Evolutionary conservation across 331 rosid species (phyloP).

Genomic region (Quercus lobata): DNA sequence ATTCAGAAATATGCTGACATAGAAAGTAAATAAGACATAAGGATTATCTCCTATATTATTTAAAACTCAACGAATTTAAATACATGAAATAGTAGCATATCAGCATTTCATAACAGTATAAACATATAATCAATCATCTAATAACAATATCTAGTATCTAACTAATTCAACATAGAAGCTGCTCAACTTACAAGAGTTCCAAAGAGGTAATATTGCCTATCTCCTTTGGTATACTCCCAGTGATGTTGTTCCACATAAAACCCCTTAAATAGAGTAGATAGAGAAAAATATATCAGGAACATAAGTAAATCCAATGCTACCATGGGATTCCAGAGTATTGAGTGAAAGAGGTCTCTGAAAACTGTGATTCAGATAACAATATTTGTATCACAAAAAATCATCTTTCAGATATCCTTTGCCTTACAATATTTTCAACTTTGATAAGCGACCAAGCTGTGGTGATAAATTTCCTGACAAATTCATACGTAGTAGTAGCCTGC

Average conservation of each 20-base stretch:
- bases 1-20: not conserved
- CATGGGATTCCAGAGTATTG: not conserved
- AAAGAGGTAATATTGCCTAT: conserved; percentile 41
- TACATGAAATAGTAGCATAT: not conserved
- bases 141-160: not conserved
- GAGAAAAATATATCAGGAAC: not conserved
- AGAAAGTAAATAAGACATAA: not conserved
- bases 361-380: not conserved
- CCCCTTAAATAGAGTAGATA: conserved; percentile 29
- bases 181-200: conserved; percentile 39
- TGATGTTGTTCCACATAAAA: conserved; percentile 50
- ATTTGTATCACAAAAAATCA: not conserved
- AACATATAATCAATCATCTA: no score
- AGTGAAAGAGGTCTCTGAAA: not conserved
- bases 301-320: no score
- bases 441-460: conserved; percentile 44
- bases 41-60: no score
- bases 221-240: conserved; percentile 48
- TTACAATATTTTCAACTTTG: conserved; percentile 36
- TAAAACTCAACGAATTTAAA: not conserved
- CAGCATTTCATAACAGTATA: no score
- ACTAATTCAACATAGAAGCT: no score
- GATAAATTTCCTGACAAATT: conserved; percentile 39
- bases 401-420: not conserved
- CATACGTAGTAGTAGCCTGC: conserved; percentile 40